Percentiles rank a stretch among this genome's conserved stretches.
These are phyloP conservation scores for Hyphopichia burtonii DNA, from an alignment of 1,139 yeast genomes.

Conservation along the genomic window DNA sequence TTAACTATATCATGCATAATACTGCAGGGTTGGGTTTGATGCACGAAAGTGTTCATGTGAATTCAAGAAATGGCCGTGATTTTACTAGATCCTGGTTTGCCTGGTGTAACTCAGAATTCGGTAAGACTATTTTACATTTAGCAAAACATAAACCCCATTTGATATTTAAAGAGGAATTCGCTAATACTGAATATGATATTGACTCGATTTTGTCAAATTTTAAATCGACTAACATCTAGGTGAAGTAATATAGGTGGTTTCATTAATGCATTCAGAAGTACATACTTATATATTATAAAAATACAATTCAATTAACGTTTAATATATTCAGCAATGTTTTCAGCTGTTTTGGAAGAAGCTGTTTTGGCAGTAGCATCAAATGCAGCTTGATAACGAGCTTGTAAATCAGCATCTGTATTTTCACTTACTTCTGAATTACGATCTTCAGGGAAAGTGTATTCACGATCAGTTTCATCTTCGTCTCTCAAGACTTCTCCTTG, in stretches of 20 bases:
- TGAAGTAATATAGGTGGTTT: neutral
- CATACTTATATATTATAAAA: neutral
- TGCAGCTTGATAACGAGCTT: constrained; percentile 71
- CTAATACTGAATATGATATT: constrained; percentile 25
- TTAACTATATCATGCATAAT: constrained; percentile 53
- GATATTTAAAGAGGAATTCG: constrained; percentile 51
- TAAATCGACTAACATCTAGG: too few relatives aligned
- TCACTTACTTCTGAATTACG: constrained; percentile 60
- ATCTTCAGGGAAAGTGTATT: constrained; percentile 76
- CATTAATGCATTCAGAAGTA: neutral
- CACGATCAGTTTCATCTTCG: constrained; percentile 61
- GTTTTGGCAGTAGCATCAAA: constrained; percentile 61
- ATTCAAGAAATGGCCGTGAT: constrained; percentile 42
- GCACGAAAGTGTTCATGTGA: constrained; percentile 80
- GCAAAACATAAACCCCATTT: constrained; percentile 75
- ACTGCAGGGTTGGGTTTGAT: constrained; percentile 78
- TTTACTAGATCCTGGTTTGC: constrained; percentile 87
- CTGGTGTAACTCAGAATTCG: constrained; percentile 93
- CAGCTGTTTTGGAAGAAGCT: constrained; percentile 66
- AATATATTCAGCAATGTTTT: constrained; percentile 66
- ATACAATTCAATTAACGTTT: constrained; percentile 17
- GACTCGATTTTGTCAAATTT: constrained; percentile 18
- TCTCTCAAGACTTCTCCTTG: constrained; percentile 66
- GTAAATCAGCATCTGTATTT: constrained; percentile 51
- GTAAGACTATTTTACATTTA: constrained; percentile 73